Percentiles rank a stretch among this genome's conserved stretches.
phyloP scores from a whole-genome alignment of 1,284 basidiomycete genomes.

The Psilocybe mexicana region DNA sequence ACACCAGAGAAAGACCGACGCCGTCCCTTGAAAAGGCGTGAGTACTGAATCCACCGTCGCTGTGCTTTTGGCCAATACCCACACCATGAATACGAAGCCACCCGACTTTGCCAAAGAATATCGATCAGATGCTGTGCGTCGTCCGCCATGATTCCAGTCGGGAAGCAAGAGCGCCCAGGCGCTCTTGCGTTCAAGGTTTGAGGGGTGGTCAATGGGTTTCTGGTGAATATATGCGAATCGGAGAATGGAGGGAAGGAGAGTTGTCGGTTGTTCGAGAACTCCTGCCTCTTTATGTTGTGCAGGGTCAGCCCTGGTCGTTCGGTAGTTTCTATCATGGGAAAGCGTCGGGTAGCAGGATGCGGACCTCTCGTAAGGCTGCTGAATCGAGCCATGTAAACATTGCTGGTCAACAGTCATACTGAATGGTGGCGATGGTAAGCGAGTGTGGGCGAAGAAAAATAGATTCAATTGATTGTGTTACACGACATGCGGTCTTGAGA shows the following conservation, averaged over 20 bases:
- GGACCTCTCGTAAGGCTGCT: not conserved
- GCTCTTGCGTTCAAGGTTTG: no score
- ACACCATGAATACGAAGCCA: slow-evolving; percentile 1
- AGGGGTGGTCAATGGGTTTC: not conserved
- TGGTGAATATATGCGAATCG: not conserved
- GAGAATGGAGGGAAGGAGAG: not conserved
- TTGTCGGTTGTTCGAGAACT: not conserved
- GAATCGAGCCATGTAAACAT: not conserved
- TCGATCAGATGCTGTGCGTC: not conserved
- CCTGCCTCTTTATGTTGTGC: not conserved
- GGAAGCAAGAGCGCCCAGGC: no score
- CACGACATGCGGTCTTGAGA: not conserved
- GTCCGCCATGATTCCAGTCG: not conserved
- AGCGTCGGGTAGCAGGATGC: not conserved
- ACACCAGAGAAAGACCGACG: not conserved
- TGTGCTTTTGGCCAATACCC: not conserved
- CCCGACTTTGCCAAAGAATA: not conserved
- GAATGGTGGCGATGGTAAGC: not conserved
- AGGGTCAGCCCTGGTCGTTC: not conserved
- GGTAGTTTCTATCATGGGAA: not conserved
- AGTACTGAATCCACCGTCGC: not conserved
- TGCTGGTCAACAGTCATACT: not conserved
- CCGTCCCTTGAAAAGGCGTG: not conserved
- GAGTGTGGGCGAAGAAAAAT: not conserved
- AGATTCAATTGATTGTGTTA: no score